A percentile compares a stretch with the other conserved stretches of the same genome.
These are phyloP conservation scores for Trichoderma gamsii DNA, from an alignment of 495 filamentous ascomycete species.

Conservation along the genomic window DNA sequence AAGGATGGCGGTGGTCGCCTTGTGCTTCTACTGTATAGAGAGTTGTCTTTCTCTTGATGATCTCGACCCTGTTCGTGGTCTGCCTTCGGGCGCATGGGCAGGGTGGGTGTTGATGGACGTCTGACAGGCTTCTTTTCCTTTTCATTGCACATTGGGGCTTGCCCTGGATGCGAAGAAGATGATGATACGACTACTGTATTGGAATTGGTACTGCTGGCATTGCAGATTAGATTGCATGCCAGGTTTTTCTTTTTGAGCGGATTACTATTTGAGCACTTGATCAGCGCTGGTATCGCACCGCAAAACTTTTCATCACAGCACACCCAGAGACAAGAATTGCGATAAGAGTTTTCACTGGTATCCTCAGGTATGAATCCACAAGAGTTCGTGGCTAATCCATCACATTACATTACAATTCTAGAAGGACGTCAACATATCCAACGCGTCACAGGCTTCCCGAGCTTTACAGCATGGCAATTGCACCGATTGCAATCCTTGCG, in stretches of 20 bases:
- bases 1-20: constrained; percentile 41
- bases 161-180: constrained; percentile 40
- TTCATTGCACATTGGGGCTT: constrained; percentile 41
- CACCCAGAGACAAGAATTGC: neutral
- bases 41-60: constrained; percentile 48
- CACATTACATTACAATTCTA: neutral
- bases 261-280: neutral
- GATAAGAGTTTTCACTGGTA: neutral
- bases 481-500: neutral
- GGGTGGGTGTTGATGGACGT: constrained; percentile 59
- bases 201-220: neutral
- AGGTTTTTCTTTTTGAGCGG: neutral
- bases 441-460: neutral
- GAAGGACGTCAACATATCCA: neutral
- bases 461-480: constrained; percentile 2
- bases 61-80: constrained; percentile 50
- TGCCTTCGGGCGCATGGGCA: constrained; percentile 48
- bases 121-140: constrained; percentile 49
- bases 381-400: neutral
- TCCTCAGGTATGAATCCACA: neutral
- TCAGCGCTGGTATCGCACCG: too few species aligned
- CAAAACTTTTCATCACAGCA: too few species aligned
- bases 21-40: constrained; percentile 43
- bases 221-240: neutral
- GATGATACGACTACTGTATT: neutral